These are phyloP conservation scores for Metschnikowia dekortorum DNA, from an alignment of 805 yeast species.

Conservation along the genomic window DNA sequence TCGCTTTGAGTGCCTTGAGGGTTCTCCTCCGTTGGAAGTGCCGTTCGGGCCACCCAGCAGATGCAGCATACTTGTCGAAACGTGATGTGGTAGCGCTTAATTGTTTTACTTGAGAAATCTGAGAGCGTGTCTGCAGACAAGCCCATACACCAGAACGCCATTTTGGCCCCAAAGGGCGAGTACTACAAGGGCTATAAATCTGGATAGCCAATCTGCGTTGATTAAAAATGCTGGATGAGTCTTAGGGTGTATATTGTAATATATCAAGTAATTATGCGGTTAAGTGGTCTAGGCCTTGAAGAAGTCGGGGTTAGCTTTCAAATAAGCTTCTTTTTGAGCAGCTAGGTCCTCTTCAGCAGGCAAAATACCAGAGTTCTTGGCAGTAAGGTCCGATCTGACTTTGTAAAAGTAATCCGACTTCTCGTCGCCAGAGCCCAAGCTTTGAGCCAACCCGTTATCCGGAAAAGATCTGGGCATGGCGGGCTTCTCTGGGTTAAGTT, in stretches of 20 bases:
- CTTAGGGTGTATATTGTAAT: neutral
- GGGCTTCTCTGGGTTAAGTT: constrained; percentile 57
- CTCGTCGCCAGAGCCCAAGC: constrained; percentile 55
- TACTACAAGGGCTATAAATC: neutral
- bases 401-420: constrained; percentile 32
- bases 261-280: constrained; percentile 5
- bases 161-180: neutral
- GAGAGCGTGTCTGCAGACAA: constrained; percentile 3
- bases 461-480: constrained; percentile 77
- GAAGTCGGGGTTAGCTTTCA: constrained; percentile 34
- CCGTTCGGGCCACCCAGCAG: neutral
- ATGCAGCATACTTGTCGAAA: constrained; percentile 3
- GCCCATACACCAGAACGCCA: neutral
- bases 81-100: neutral
- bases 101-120: constrained; percentile 3
- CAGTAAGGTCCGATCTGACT: constrained; percentile 37
- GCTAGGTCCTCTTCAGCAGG: constrained; percentile 26
- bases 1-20: neutral
- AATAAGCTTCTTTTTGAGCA: constrained; percentile 29
- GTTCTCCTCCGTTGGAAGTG: neutral
- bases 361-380: constrained; percentile 36
- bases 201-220: neutral
- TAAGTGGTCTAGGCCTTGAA: constrained; percentile 14
- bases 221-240: neutral
- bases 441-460: constrained; percentile 68